Base-by-base conservation (phyloP, 768 basidiomycete genomes). In the Lactarius evosmus region DNA sequence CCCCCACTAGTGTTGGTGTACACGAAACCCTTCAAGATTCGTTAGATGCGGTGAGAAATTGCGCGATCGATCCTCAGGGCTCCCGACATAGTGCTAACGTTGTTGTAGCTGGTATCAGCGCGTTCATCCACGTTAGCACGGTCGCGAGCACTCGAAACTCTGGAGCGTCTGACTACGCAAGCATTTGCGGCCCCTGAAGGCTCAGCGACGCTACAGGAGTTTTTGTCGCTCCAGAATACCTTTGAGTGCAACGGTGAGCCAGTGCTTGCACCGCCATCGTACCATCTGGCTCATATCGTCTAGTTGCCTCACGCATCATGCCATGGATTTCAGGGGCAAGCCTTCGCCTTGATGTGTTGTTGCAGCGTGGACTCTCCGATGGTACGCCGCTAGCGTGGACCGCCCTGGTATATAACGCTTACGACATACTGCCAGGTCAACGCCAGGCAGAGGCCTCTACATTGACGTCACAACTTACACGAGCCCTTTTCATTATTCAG, bases 241-340 rank as follows among this genome's bases (percentile, higher is more conserved):
- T 93, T 94, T 68, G 88, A 93, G 72, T 91, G 87, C 74, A 94
- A 94, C 70, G 78, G 92, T 92, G 69, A 64, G 88, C 49, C 32
- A 22, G 32, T 16, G 61, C 51, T 60, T 46, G 16, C 71, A 12
- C 58, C 16, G 49, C 17, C 16, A 34, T 50, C 19, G 34, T 8
- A 30, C 19, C 12, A 34, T 9, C 4, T 40, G 56, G 22, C 50
- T 57, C 44, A 54, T 55, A 19, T 19, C 32, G 17, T 53, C 52
- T 60, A 93, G 91, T 93, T 38, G 83, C 90, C 3, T 82, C 84
- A 0, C 80, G 88, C 58, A 70, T 90, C 6, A 73, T 92, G 29
- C 64, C 80, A 2, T 92, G 86, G 87, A 80, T 92, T 36, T 77
- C 81, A 19, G 70, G 69, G 9, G 78, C 83, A 3, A 83, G 80